Percentiles rank a stretch among this genome's conserved stretches.
phyloP scores from a whole-genome alignment of 2,329 filamentous ascomycete species.

The Paracamarosporium sp. region DNA sequence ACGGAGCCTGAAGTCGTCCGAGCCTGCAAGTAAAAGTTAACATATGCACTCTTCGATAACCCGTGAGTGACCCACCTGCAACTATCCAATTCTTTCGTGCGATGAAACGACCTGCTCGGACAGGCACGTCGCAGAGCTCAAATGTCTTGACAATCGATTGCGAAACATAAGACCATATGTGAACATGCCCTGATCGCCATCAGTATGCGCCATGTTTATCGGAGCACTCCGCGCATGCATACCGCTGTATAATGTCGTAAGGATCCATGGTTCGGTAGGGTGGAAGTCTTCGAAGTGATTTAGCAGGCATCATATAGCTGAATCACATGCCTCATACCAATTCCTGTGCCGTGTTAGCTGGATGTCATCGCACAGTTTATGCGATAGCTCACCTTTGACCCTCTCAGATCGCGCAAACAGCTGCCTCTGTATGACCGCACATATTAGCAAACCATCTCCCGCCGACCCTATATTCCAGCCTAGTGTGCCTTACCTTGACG shows the following conservation, averaged over 20 bases:
- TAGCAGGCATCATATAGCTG: conserved; percentile 18
- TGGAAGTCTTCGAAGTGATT: conserved; percentile 82
- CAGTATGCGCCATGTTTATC: conserved; percentile 24
- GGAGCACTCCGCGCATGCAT: conserved; percentile 35
- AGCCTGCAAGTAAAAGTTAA: conserved; percentile 51
- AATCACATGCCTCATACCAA: conserved; percentile 33
- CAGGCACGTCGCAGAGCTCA: conserved; percentile 96
- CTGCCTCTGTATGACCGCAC: conserved; percentile 67
- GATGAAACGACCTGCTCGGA: conserved; percentile 94
- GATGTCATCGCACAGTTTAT: conserved; percentile 4
- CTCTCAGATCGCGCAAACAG: conserved; percentile 90
- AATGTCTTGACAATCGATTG: conserved; percentile 96
- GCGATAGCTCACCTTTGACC: conserved; percentile 68
- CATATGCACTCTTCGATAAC: not conserved
- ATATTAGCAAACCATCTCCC: conserved; percentile 43
- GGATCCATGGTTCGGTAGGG: conserved; percentile 90
- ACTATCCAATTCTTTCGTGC: conserved; percentile 99
- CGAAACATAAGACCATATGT: conserved; percentile 91
- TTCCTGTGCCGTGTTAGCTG: conserved; percentile 40
- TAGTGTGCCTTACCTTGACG: conserved; percentile 48
- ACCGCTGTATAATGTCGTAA: conserved; percentile 97
- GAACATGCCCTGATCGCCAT: conserved; percentile 79
- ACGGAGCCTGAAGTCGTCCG: conserved; percentile 86
- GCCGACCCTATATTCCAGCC: not conserved
- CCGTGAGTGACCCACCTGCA: conserved; percentile 64